Evolutionary conservation across 352 stramenopile species (phyloP).

Genomic region (Phytophthora pisi): DNA sequence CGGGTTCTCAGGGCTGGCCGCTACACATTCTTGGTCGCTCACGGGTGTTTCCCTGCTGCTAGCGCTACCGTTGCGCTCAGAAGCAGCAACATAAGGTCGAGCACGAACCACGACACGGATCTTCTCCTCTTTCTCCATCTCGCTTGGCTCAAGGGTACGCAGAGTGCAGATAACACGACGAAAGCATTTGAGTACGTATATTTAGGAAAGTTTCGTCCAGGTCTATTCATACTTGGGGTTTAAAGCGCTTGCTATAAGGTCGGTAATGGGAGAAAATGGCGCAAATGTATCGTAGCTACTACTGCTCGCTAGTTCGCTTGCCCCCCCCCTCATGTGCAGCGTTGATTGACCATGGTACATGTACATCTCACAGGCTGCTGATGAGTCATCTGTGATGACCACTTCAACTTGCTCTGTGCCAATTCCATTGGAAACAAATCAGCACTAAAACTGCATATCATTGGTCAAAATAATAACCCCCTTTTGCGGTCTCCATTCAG

Average conservation of each 20-base stretch:
- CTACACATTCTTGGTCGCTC: slow-evolving; percentile 36
- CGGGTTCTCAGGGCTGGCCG: slow-evolving; percentile 40
- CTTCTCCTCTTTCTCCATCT: slow-evolving; percentile 66
- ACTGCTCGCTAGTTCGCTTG: too few species aligned
- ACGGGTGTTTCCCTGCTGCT: slow-evolving; percentile 6
- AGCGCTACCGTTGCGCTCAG: neutral
- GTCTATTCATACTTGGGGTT: slow-evolving; percentile 4
- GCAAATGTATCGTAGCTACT: too few species aligned
- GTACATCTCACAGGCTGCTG: too few species aligned
- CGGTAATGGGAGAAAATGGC: too few species aligned
- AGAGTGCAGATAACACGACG: neutral
- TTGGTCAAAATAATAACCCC: slow-evolving; percentile 16
- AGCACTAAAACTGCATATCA: neutral
- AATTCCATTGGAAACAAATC: slow-evolving; percentile 15
- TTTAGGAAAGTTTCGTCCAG: neutral
- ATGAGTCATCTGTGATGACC: too few species aligned
- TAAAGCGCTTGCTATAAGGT: too few species aligned
- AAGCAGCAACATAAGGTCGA: slow-evolving; percentile 34
- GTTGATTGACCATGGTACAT: too few species aligned
- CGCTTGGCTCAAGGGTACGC: neutral
- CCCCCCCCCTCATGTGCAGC: too few species aligned
- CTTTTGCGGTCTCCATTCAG: slow-evolving; percentile 20
- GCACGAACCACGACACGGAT: slow-evolving; percentile 74
- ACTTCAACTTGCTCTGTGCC: slow-evolving; percentile 6
- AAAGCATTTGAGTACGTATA: neutral